A percentile compares a stretch with the other conserved stretches of the same genome.
Conservation (phyloP, 129 eudicot species). For the Flaveria trinervia region DNA sequence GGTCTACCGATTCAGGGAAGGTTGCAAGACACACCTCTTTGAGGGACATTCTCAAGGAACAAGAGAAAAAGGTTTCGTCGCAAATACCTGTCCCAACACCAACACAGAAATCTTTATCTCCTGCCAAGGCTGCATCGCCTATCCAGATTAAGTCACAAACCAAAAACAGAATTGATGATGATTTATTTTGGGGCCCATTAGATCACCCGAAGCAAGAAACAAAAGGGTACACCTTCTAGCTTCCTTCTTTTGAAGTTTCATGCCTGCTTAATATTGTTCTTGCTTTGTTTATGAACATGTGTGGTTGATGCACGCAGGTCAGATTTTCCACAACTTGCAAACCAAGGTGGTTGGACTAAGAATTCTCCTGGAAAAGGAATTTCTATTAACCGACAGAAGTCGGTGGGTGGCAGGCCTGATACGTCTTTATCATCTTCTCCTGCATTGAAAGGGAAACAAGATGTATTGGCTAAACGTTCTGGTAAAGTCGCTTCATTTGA, state of each 20-base stretch:
- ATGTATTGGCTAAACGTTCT: conserved; percentile 55
- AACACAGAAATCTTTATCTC: conserved; percentile 56
- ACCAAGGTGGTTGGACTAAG: conserved; percentile 63
- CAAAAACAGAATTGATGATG: conserved; percentile 75
- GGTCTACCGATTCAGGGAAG: conserved; percentile 90
- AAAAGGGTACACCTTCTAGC: conserved; percentile 52
- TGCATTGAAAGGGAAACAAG: conserved; percentile 61
- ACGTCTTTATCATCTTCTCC: conserved; percentile 47
- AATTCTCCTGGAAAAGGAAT: conserved; percentile 60
- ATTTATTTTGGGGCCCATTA: conserved; percentile 93
- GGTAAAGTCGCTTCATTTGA: conserved; percentile 42
- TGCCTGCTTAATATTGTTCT: neutral
- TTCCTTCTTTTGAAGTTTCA: neutral
- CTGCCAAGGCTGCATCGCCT: conserved; percentile 70
- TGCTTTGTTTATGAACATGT: neutral
- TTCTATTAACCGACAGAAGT: conserved; percentile 53
- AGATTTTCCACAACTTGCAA: conserved; percentile 75
- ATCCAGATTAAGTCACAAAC: conserved; percentile 42
- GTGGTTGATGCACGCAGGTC: conserved; percentile 47
- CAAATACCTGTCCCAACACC: conserved; percentile 43
- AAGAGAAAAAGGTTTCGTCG: conserved; percentile 57
- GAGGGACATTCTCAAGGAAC: conserved; percentile 93
- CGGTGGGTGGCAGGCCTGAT: conserved; percentile 53
- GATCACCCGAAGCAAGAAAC: conserved; percentile 84
- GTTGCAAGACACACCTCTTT: conserved; percentile 52